These are phyloP conservation scores for Ustilago loliicola DNA, from an alignment of 1,284 basidiomycete genomes.

Conservation along the genomic window DNA sequence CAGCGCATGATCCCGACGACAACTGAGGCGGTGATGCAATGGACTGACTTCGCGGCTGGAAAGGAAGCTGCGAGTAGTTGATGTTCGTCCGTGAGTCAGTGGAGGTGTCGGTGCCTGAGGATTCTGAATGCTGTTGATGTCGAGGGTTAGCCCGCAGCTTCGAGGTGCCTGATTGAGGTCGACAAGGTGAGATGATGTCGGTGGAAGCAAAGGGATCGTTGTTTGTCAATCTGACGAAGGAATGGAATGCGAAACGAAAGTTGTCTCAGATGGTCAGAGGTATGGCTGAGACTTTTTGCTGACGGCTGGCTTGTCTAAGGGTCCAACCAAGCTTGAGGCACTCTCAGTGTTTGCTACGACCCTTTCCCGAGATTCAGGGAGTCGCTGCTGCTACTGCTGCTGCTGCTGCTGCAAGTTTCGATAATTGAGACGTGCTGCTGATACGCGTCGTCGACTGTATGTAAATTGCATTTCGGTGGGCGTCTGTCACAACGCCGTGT, in stretches of 20 bases:
- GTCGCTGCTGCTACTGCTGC: background rate
- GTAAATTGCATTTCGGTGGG: slow-evolving; percentile 10
- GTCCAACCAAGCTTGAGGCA: slow-evolving; percentile 7
- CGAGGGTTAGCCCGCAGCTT: no score
- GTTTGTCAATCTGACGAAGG: background rate
- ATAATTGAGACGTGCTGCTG: background rate
- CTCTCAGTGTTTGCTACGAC: background rate
- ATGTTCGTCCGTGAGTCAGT: background rate
- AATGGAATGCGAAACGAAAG: slow-evolving; percentile 3
- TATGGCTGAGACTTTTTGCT: background rate
- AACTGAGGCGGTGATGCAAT: background rate
- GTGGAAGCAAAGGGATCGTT: background rate
- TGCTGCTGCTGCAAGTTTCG: slow-evolving; percentile 7
- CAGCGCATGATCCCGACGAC: slow-evolving; percentile 19
- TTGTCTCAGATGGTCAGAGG: slow-evolving; percentile 5
- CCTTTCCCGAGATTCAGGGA: slow-evolving; percentile 5
- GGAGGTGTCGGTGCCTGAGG: background rate
- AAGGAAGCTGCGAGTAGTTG: background rate
- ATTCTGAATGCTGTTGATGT: background rate
- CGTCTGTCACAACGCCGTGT: background rate
- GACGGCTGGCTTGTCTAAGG: background rate
- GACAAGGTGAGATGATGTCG: slow-evolving; percentile 1
- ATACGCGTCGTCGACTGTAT: slow-evolving; percentile 2
- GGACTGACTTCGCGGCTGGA: background rate
- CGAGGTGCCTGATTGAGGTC: background rate